Evolutionary conservation across 768 basidiomycete species (phyloP), one percentile per base, ranked within the genome.

Genomic region (Leccinum ochraceum): DNA sequence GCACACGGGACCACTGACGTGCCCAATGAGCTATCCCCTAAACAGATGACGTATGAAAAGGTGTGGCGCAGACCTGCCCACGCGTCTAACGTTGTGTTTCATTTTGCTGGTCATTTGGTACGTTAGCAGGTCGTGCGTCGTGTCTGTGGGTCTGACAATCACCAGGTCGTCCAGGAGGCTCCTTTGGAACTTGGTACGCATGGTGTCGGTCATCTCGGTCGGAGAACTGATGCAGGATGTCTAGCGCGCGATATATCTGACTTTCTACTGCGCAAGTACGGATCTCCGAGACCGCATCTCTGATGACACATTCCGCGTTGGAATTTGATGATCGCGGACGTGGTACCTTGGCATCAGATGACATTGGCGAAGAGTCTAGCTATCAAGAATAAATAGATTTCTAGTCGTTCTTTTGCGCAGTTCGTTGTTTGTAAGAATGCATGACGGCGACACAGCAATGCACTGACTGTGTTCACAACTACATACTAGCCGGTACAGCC

Each of bases 1-100:
- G 24, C 20, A 4, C 49, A 14, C 48, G 48, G 14, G 48, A 10
- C 2, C 10, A 9, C 22, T 24, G 49, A 26, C 24, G 24, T 26
- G 49, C 24, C 24, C 26, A 2, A 24, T 22, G 75, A 74, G 39
- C 9, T 66, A 22, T 39, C 59, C 17, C 62, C 57, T 30, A 57
- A 58, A 48, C 46, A 64, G 26, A 34, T n/a, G 16, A 63, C 65
- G 9, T 50, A 30, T 48, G 64, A 64, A 28, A 67, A 53, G 58
- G 72, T 75, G 49, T 74, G 74, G 70, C 72, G 70, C 16, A 57
- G 75, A 48, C 71, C 75, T 46, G 55, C 36, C 24, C 67, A 76
- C 46, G 57, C 74, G 26, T 69, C 69, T 13, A 75, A 75, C 37
- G 55, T 68, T 16, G 53, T 71, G 20, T 73, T 75, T 53, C 67